Conservation (phyloP, 208 protist species). For the Acanthamoeba lenticulata region DNA sequence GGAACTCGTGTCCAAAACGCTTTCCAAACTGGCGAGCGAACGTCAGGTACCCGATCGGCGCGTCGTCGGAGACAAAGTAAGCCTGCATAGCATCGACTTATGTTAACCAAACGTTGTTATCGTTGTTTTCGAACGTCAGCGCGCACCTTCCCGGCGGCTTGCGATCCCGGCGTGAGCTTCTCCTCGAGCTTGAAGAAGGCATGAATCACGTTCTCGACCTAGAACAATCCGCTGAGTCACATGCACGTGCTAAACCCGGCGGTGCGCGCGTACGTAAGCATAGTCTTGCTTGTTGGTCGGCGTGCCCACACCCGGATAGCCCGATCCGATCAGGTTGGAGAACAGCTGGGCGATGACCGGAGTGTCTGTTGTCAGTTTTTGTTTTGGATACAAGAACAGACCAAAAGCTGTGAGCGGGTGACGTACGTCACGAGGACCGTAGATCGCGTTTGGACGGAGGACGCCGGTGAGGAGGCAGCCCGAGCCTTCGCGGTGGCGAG, state of each 20-base stretch:
- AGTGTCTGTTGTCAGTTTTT: neutral
- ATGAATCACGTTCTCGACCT: slow-evolving; percentile 5
- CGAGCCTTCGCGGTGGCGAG: neutral
- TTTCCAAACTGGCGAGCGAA: neutral
- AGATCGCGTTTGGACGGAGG: slow-evolving; percentile 4
- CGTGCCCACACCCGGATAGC: neutral
- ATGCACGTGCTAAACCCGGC: neutral
- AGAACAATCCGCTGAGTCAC: neutral
- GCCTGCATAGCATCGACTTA: no score
- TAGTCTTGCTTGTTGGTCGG: slow-evolving; percentile 26
- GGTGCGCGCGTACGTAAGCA: neutral
- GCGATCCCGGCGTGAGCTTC: neutral
- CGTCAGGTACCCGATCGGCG: neutral
- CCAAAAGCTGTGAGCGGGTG: neutral
- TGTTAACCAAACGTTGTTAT: no score
- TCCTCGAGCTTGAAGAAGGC: neutral
- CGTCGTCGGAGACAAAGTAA: neutral
- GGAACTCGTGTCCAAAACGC: neutral
- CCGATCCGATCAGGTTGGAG: neutral
- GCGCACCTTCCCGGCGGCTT: neutral
- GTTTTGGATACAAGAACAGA: neutral
- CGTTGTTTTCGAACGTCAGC: no score
- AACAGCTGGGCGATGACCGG: neutral
- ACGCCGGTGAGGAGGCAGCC: neutral
- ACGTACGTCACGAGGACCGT: slow-evolving; percentile 12